A percentile compares a stretch with the other conserved stretches of the same genome.
Evolutionary conservation across 495 filamentous ascomycete species (phyloP).

Genomic region (Oleoguttula mirabilis): DNA sequence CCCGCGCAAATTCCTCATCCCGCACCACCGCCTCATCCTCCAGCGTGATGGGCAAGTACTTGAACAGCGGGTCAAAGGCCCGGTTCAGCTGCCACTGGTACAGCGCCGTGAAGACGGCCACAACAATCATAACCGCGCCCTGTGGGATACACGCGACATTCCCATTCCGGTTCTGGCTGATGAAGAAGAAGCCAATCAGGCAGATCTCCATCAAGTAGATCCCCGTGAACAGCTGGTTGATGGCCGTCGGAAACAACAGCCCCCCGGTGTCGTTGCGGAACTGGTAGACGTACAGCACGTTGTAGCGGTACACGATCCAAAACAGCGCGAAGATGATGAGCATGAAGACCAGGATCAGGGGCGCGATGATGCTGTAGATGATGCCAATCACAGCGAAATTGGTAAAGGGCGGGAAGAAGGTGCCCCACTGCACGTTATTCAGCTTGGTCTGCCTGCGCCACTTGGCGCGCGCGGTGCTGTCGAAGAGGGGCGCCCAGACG

Average conservation of each 20-base stretch:
- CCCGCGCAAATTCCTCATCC: slow-evolving; percentile 75
- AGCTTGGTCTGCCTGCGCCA: slow-evolving; percentile 74
- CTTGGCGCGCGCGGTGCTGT: slow-evolving; percentile 80
- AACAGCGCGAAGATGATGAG: slow-evolving; percentile 88
- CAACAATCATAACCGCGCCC: slow-evolving; percentile 79
- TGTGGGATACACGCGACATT: slow-evolving; percentile 61
- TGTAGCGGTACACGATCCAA: slow-evolving; percentile 94
- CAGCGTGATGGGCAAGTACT: slow-evolving; percentile 85
- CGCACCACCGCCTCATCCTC: slow-evolving; percentile 87
- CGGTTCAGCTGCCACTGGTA: slow-evolving; percentile 74
- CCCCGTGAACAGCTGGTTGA: slow-evolving; percentile 93
- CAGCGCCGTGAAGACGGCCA: slow-evolving; percentile 54
- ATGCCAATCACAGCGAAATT: slow-evolving; percentile 89
- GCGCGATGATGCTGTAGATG: slow-evolving; percentile 83
- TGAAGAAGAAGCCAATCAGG: slow-evolving; percentile 82
- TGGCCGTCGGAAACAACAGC: slow-evolving; percentile 78
- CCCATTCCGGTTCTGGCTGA: slow-evolving; percentile 52
- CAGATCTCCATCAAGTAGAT: slow-evolving; percentile 92
- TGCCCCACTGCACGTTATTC: slow-evolving; percentile 75
- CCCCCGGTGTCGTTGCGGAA: slow-evolving; percentile 88
- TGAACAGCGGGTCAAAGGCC: slow-evolving; percentile 77
- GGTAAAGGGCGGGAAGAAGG: slow-evolving; percentile 90
- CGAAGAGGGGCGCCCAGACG: slow-evolving; percentile 60
- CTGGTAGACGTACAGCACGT: slow-evolving; percentile 89
- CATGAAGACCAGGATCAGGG: slow-evolving; percentile 85